These are phyloP conservation scores for Arbutus unedo DNA, from an alignment of 148 eudicot species.

Conservation along the genomic window DNA sequence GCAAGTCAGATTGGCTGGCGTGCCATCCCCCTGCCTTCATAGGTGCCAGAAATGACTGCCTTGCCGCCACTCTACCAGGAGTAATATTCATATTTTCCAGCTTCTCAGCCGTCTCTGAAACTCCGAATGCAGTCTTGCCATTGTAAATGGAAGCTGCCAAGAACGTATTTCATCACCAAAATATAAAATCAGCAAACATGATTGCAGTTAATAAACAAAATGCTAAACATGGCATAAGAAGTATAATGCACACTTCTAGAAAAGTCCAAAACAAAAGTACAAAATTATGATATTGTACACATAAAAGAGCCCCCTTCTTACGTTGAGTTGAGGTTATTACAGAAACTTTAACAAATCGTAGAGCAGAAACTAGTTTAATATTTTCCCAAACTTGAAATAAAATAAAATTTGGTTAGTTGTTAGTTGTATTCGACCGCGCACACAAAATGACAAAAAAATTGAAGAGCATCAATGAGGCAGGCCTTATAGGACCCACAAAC, in stretches of 20 bases:
- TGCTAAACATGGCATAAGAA: background rate
- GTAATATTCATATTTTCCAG: constrained; percentile 42
- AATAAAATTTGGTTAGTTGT: too few relatives aligned
- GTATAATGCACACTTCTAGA: background rate
- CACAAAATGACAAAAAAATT: too few relatives aligned
- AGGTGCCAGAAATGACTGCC: constrained; percentile 30
- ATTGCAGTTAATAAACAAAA: background rate
- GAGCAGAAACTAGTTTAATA: background rate
- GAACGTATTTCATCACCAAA: background rate
- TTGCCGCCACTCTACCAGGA: constrained; percentile 16
- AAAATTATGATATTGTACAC: background rate
- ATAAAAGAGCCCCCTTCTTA: background rate
- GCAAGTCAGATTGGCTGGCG: constrained; percentile 28
- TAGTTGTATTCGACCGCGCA: too few relatives aligned
- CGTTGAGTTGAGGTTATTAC: background rate
- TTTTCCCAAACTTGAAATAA: background rate
- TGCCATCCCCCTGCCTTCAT: constrained; percentile 59
- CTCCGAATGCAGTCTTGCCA: constrained; percentile 29
- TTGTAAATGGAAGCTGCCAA: constrained; percentile 33
- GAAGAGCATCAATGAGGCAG: too few relatives aligned
- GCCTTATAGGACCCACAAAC: too few relatives aligned
- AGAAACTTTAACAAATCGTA: background rate
- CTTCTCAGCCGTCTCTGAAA: constrained; percentile 37
- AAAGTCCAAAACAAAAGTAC: background rate
- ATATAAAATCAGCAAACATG: background rate